Evolutionary conservation across 495 filamentous ascomycete genomes (phyloP).

Genomic region (Xylaria telfairii): DNA sequence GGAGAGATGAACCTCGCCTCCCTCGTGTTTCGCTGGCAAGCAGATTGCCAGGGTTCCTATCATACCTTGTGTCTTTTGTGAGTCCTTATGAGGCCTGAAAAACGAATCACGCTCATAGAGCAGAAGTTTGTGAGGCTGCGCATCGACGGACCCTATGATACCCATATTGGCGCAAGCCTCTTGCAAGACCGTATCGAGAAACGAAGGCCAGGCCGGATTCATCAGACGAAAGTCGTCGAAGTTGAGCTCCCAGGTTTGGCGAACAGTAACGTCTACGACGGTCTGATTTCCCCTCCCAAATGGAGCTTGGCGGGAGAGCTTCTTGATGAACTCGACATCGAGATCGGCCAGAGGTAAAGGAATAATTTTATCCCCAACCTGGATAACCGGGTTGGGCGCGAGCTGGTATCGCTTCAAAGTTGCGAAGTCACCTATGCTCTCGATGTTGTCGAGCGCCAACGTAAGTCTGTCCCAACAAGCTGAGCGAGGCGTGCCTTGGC

Average conservation of each 20-base stretch:
- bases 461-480: too few species aligned
- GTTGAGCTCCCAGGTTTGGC: constrained; percentile 59
- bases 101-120: constrained; percentile 56
- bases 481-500: too few species aligned
- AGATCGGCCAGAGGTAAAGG: constrained; percentile 48
- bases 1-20: constrained; percentile 55
- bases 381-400: constrained; percentile 48
- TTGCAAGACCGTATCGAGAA: neutral
- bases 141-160: neutral
- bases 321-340: constrained; percentile 47
- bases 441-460: constrained; percentile 29
- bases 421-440: constrained; percentile 23
- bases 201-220: constrained; percentile 38
- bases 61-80: constrained; percentile 55
- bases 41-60: constrained; percentile 57
- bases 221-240: constrained; percentile 44
- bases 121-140: constrained; percentile 51
- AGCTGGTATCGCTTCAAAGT: constrained; percentile 10
- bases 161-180: neutral
- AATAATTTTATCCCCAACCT: constrained; percentile 43
- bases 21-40: constrained; percentile 57
- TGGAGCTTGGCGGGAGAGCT: constrained; percentile 46
- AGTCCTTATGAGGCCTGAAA: constrained; percentile 55
- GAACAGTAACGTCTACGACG: constrained; percentile 49
- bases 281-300: constrained; percentile 54